Evolutionary conservation across 768 basidiomycete species (phyloP).

Genomic region (Austroboletus eburneus): DNA sequence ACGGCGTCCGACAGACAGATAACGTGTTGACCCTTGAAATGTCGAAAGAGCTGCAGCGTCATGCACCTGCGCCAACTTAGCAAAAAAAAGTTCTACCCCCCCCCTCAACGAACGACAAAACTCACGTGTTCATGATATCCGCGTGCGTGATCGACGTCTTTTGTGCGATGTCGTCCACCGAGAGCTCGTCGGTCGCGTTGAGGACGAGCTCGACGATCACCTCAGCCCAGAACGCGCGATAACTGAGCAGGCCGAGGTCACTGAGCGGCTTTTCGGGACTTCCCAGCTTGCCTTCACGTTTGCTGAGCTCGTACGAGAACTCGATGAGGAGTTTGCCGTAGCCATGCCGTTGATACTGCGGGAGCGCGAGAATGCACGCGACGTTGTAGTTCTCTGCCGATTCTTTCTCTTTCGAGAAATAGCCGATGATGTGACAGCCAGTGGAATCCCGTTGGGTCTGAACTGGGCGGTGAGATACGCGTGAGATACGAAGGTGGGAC

Average conservation of each 20-base stretch:
- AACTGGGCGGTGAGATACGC: not conserved
- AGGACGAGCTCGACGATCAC: conserved; percentile 89
- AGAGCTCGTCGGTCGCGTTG: conserved; percentile 66
- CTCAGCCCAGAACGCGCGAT: conserved; percentile 97
- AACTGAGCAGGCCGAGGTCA: conserved; percentile 89
- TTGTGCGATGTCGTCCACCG: conserved; percentile 96
- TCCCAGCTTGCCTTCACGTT: conserved; percentile 92
- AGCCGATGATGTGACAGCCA: conserved; percentile 94
- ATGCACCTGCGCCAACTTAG: conserved; percentile 61
- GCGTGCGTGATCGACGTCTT: conserved; percentile 92
- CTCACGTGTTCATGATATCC: conserved; percentile 98
- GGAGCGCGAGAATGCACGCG: conserved; percentile 97
- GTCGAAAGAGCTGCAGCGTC: conserved; percentile 91
- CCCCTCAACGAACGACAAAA: conserved; percentile 25
- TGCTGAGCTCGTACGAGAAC: conserved; percentile 97
- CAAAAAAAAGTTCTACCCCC: no score
- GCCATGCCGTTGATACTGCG: conserved; percentile 95
- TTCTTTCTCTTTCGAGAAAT: conserved; percentile 99
- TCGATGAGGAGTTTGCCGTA: conserved; percentile 96
- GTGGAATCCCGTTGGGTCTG: conserved; percentile 81
- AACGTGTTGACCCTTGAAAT: conserved; percentile 92
- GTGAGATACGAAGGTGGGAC: conserved; percentile 12
- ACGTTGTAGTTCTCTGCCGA: conserved; percentile 98
- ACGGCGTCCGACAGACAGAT: conserved; percentile 89
- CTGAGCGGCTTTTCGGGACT: conserved; percentile 97